phyloP scores from a whole-genome alignment of 257 asterid species.

The Verbascum thapsus region DNA sequence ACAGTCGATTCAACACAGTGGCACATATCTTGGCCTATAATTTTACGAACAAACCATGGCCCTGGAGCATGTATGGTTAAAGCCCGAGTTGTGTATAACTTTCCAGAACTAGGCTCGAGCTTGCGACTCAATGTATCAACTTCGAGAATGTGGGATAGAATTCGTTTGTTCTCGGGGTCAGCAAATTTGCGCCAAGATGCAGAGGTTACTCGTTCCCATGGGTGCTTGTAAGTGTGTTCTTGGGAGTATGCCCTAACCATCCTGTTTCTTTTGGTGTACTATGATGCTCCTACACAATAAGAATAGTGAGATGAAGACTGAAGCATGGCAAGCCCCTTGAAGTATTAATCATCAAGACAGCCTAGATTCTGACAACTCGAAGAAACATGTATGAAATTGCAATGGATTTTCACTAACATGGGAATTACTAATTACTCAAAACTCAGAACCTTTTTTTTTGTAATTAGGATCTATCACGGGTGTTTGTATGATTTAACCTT shows the following conservation, averaged over 20 bases:
- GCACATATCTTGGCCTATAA: conserved; percentile 85
- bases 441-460: too few relatives aligned
- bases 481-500: too few relatives aligned
- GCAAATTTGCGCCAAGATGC: conserved; percentile 98
- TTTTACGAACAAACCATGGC: conserved; percentile 89
- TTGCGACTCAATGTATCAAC: conserved; percentile 87
- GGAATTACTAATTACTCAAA: too few relatives aligned
- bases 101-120: conserved; percentile 68
- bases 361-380: too few relatives aligned
- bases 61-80: conserved; percentile 90
- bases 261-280: conserved; percentile 6
- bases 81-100: conserved; percentile 82
- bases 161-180: conserved; percentile 86
- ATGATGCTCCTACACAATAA: too few relatives aligned
- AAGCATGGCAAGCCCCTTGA: too few relatives aligned
- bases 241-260: conserved; percentile 96
- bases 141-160: conserved; percentile 80
- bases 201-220: conserved; percentile 94
- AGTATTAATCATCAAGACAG: too few relatives aligned
- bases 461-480: too few relatives aligned
- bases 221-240: conserved; percentile 93
- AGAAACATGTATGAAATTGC: too few relatives aligned
- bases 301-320: too few relatives aligned
- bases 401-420: too few relatives aligned
- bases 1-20: conserved; percentile 90